Base-by-base conservation (phyloP, 176 grass and related monocot species). In the Musa beccarii region DNA sequence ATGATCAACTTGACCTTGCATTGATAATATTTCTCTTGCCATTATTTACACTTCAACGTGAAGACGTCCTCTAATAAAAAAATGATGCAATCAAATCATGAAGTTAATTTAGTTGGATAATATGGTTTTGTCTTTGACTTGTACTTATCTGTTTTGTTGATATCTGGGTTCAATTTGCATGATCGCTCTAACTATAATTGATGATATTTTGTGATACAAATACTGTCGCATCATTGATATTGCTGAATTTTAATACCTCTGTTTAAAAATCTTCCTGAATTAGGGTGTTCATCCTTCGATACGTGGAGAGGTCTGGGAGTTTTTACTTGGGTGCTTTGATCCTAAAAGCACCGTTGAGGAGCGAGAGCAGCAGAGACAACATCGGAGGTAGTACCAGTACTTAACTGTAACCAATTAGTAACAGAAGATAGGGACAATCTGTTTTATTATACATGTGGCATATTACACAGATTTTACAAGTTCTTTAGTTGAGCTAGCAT, bases 281-380 rank as follows among this genome's bases (percentile, higher is more conserved):
- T 81, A 99, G 96, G 96, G 96, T 87, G 88, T 99, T 69, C 91
- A 99, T 87, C 96, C 96, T 69, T 89, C 96, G 26, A 90, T 95
- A 61, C 94, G 96, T 77, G 96, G 95, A 61, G 85, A 99, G 68
- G 96, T 99, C 75, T 99, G 96, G 96, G 96, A 95, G 53, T 95
- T 89, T 74, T 83, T 95, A 78, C 91, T 99, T 76, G 96, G 96
- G n/a, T 99, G 96, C 78, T 99, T 86, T 15, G 96, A 99, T 67
- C 96, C 96, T 12, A 88, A 86, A 79, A 99, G 96, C 81, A 92
- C 86, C 70, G 88, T 88, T 26, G 96, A 99, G 66, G 96, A 99
- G 62, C 78, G 89, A 76, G 96, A 95, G 54, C 79, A 95, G 76
- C 86, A 95, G 57, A 99, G 96, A 84, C 86, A 95, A 87, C 90